A percentile compares a stretch with the other conserved stretches of the same genome.
Evolutionary conservation across 352 stramenopile genomes (phyloP).

Genomic region (Pythium chondricola): DNA sequence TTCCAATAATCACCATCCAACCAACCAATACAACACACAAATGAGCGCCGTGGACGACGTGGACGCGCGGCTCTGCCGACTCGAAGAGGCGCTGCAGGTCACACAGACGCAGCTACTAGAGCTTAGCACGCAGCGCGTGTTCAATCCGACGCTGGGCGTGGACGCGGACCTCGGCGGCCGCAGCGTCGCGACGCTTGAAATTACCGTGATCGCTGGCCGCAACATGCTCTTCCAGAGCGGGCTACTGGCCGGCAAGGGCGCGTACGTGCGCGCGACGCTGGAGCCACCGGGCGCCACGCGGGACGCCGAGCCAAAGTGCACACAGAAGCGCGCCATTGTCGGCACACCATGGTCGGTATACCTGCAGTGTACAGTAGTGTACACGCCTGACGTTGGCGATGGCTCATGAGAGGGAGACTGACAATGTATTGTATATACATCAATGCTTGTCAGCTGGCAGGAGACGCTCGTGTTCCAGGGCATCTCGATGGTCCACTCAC

Average conservation of each 20-base stretch:
- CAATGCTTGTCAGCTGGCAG: conserved; percentile 25
- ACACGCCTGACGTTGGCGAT: not conserved
- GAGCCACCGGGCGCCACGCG: conserved; percentile 20
- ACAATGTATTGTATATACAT: not conserved
- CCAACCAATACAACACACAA: not conserved
- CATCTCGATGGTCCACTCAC: conserved; percentile 33
- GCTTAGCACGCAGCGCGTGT: conserved; percentile 39
- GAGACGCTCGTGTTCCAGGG: conserved; percentile 39
- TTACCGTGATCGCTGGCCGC: conserved; percentile 33
- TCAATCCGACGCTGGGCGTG: conserved; percentile 37
- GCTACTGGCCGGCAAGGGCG: conserved; percentile 37
- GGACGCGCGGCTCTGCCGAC: conserved; percentile 40
- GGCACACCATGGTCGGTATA: conserved; percentile 17
- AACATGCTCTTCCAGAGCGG: conserved; percentile 41
- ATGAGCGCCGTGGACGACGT: conserved; percentile 73
- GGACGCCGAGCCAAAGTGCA: conserved; percentile 24
- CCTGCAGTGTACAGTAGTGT: not conserved
- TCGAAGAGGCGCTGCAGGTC: conserved; percentile 41
- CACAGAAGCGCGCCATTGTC: conserved; percentile 27
- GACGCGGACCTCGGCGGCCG: conserved; percentile 41
- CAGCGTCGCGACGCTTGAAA: conserved; percentile 40
- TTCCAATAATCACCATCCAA: not conserved
- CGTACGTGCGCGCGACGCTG: conserved; percentile 48
- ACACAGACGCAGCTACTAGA: conserved; percentile 35
- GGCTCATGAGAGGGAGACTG: no score